Evolutionary conservation across 805 yeast genomes (phyloP).

Genomic region (Candida sakaeoensis): DNA sequence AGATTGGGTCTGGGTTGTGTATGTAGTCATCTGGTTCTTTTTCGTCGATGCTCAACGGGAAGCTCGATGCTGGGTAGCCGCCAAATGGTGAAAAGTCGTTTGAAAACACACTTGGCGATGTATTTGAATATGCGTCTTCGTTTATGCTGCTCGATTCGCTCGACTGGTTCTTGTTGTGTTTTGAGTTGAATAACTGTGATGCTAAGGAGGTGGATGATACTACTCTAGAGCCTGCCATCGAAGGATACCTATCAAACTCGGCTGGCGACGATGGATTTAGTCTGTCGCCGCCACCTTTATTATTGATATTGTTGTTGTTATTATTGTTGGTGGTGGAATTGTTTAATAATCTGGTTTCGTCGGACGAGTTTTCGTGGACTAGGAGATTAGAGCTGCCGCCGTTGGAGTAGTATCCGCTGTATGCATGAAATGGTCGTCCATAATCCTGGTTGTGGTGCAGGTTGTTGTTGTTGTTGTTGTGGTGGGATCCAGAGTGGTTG

Average conservation of each 20-base stretch:
- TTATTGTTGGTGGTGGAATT: slow-evolving; percentile 1
- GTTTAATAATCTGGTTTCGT: slow-evolving; percentile 6
- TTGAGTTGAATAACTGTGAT: slow-evolving; percentile 15
- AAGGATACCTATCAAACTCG: slow-evolving; percentile 68
- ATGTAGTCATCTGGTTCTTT: slow-evolving; percentile 93
- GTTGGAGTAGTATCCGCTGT: slow-evolving; percentile 40
- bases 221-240: slow-evolving; percentile 54
- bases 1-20: slow-evolving; percentile 94
- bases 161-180: slow-evolving; percentile 11
- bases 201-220: slow-evolving; percentile 45
- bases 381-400: slow-evolving; percentile 36
- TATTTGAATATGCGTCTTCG: slow-evolving; percentile 14
- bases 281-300: slow-evolving; percentile 10
- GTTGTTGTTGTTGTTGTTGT: slow-evolving; percentile 1
- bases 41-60: slow-evolving; percentile 88
- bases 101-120: slow-evolving; percentile 31
- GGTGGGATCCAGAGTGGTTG: background rate
- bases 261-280: slow-evolving; percentile 34
- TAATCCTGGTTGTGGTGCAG: slow-evolving; percentile 20
- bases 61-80: slow-evolving; percentile 90
- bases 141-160: slow-evolving; percentile 10
- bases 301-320: background rate
- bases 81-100: slow-evolving; percentile 86
- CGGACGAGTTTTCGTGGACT: slow-evolving; percentile 11
- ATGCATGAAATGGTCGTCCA: slow-evolving; percentile 36